phyloP scores from a whole-genome alignment of 495 filamentous ascomycete species.

The Aspergillus cavernicola region DNA sequence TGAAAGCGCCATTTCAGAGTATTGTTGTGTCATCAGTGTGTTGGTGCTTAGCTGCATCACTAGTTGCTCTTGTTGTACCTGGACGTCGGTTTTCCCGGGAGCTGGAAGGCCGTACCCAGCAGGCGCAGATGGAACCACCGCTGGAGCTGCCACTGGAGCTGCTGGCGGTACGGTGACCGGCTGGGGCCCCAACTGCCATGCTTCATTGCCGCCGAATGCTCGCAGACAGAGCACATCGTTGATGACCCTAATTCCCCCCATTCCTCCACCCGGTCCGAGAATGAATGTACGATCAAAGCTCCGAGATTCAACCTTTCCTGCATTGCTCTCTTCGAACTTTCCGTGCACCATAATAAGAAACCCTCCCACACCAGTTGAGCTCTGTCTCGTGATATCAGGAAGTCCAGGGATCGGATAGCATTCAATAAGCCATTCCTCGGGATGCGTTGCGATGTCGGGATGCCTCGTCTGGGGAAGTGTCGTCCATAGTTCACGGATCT shows the following conservation, averaged over 20 bases:
- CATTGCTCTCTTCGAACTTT: slow-evolving; percentile 71
- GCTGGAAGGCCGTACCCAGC: slow-evolving; percentile 40
- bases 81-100: slow-evolving; percentile 37
- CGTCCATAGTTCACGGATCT: slow-evolving; percentile 67
- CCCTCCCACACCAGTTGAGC: slow-evolving; percentile 63
- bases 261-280: slow-evolving; percentile 67
- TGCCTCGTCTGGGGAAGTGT: slow-evolving; percentile 72
- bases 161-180: slow-evolving; percentile 7
- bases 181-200: slow-evolving; percentile 50
- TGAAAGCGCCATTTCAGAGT: slow-evolving; percentile 65
- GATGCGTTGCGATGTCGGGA: slow-evolving; percentile 57
- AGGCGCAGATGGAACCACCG: slow-evolving; percentile 24
- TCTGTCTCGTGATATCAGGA: slow-evolving; percentile 65
- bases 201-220: slow-evolving; percentile 58
- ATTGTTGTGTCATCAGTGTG: slow-evolving; percentile 70
- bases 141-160: slow-evolving; percentile 7
- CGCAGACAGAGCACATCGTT: slow-evolving; percentile 75
- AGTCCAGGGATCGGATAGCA: slow-evolving; percentile 72
- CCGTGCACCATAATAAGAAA: slow-evolving; percentile 77
- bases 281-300: slow-evolving; percentile 86
- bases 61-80: slow-evolving; percentile 57
- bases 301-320: slow-evolving; percentile 55
- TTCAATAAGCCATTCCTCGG: slow-evolving; percentile 74
- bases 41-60: slow-evolving; percentile 60
- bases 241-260: slow-evolving; percentile 66